Base-by-base conservation (phyloP, 2,329 filamentous ascomycete species). In the Fusarium fracticaudum region DNA sequence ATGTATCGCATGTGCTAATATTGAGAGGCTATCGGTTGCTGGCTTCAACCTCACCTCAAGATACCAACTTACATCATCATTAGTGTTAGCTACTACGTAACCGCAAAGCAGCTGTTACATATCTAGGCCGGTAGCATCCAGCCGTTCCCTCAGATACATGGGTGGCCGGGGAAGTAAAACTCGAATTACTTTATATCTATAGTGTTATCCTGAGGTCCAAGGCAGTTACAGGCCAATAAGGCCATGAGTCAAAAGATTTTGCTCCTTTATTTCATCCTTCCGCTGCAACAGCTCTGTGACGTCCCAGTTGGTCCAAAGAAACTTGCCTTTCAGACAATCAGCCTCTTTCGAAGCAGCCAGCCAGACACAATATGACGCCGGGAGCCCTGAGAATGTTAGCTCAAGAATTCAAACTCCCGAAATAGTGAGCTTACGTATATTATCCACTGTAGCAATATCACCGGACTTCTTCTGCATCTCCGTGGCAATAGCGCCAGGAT, bases 251-350 rank as follows among this genome's bases (percentile, higher is more conserved):
- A 64, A 4, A 17, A 64, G 57, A 26, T 64, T 62, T 10, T 48
- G 22, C 15, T 40, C 17, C 8, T 12, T 24, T 7, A 64, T 62
- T 20, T 64, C 61, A 11, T 50, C 44, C 29, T 60, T 26, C 5
- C 60, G 60, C 5, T 45, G 24, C 22, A 45, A 18, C 5, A 63
- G 7, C 20, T 63, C 60, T 9, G 35, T 43, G 8, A 64, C 61
- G 20, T 64, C 61, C 61, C 61, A 64, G 18, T 64, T 64, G 6
- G 61, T 37, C 57, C 61, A 64, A 5, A 64, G 44, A 31, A 64
- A 64, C 13, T 22, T 64, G 11, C 61, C 61, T 22, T 62, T 64
- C 17, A 64, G 17, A 8, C 5, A 10, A 11, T 64, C 57, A 22
- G 61, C 61, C 18, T 64, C 61, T 20, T 43, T 31, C 3, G 57